Base-by-base conservation (phyloP, 176 grass and related monocot species). In the Oryza nivara region DNA sequence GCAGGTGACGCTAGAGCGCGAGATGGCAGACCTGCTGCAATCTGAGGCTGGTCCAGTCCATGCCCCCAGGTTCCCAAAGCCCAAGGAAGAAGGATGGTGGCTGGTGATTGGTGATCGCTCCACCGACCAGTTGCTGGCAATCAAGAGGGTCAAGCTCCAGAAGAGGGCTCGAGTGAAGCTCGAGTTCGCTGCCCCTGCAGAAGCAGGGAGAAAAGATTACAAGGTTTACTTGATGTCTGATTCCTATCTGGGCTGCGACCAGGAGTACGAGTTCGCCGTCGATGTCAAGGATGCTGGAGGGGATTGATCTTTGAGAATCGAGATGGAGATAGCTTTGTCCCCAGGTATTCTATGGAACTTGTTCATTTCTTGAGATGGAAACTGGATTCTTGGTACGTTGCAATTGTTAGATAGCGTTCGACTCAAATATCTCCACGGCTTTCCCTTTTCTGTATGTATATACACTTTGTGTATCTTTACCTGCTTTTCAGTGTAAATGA, bases 221-320 rank as follows among this genome's bases (percentile, higher is more conserved):
- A 38, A 7, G 36, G 36, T 38, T 38, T 38, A 38, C 36, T 38
- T 38, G 36, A 91, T 80, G 22, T 16, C 11, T 3, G 96, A 98
- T 56, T 98, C 96, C 0, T 93, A 95, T 80, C 71, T 98, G 19
- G 92, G 96, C 35, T 98, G 96, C 1, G 96, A 98, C 54, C 96
- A 98, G 92, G 96, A 98, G 56, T 95, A 98, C 4, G 90, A 89
- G 67, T 94, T 97, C 84, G 68, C 71, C 0, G 44, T 97, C 15
- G 85, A 95, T 67, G 87, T 95, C 46, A 93, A 86, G 81, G 95
- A 97, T 70, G 86, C 79, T 86, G 92, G 78, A 72, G 85, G 73
- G 13, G 78, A 89, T 77, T 87, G 89, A 91, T 81, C 35, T 8
- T 6, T 2, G 30, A 32, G 30, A 36, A 36, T 36, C 35, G 20